A percentile compares a stretch with the other conserved stretches of the same genome.
Evolutionary conservation across 2,329 filamentous ascomycete genomes (phyloP).

Genomic region (Penicillium sumatraense): DNA sequence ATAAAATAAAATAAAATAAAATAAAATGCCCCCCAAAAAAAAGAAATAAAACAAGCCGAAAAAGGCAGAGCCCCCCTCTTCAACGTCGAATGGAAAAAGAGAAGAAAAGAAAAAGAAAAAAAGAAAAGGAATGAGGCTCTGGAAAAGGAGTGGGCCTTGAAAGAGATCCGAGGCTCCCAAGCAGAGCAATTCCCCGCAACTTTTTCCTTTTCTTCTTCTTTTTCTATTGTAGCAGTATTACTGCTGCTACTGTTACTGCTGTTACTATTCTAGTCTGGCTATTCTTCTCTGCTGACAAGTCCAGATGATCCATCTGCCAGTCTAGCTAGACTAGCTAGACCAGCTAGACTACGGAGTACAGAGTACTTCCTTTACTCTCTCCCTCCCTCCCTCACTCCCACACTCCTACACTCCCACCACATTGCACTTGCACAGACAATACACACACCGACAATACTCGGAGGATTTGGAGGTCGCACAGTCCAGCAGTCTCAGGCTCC

Average conservation of each 20-base stretch:
- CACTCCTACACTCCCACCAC: background rate
- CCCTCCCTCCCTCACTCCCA: background rate
- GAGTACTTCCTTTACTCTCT: no score
- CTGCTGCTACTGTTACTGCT: no score
- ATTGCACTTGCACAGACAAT: no score
- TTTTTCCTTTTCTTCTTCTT: background rate
- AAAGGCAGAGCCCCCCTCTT: no score
- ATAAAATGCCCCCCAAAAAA: background rate
- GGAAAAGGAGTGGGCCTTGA: slow-evolving; percentile 6
- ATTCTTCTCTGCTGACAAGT: slow-evolving; percentile 4
- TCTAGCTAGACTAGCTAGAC: no score
- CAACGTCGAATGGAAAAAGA: background rate
- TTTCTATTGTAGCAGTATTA: no score
- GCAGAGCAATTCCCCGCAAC: slow-evolving; percentile 11
- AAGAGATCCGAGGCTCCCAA: slow-evolving; percentile 8
- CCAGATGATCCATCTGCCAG: no score
- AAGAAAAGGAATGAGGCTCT: slow-evolving; percentile 11
- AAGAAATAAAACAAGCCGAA: background rate
- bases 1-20: background rate
- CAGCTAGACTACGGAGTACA: no score
- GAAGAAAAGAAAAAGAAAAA: background rate
- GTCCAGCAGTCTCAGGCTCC: slow-evolving; percentile 8
- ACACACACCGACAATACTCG: no score
- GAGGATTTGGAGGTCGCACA: slow-evolving; percentile 11
- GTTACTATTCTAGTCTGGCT: no score